Base-by-base conservation (phyloP, 331 rosid species). In the Rhamnella rubrinervis region DNA sequence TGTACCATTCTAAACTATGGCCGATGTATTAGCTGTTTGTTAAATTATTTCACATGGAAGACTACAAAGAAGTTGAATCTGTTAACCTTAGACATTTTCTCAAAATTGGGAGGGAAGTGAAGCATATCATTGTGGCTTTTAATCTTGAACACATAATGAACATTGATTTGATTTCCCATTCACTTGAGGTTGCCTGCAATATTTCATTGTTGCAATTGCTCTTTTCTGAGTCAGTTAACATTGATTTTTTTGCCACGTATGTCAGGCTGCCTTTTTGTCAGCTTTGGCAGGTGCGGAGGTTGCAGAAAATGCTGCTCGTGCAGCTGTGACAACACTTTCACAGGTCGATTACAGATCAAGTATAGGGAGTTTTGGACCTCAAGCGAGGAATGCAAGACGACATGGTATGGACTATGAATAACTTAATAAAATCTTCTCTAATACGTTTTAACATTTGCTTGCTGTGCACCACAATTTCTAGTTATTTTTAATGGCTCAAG, bases 271-370 rank as follows among this genome's bases (percentile, higher is more conserved):
- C 63, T 93, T 93, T 70, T 81, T 91, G 58, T 88, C 97, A 39
- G 90, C 98, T 69, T 82, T 93, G 89, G 93, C 80, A 0, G 97
- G 98, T 44, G 75, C 78, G 12, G 79, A 80, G 53, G 84, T 83
- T 75, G 89, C 96, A n/a, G 87, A 84, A 71, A 88, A 88, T 55
- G 91, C 97, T 63, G 97, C 98, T 66, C 83, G 52, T 58, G 95
- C 97, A 21, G 97, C 97, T 38, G 83, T 89, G 78, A 50, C 74
- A 10, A 71, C 86, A 47, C 72, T 93, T 37, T 82, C 91, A 1
- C 87, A 85, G 63, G 78, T 70, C 0, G 82, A 70, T 79, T 70
- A 71, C 72, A 75, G 71, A 69, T 38, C 85, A 75, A 77, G 75
- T 64, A 71, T 80, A 77, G 74, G 67, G 77, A 76, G 61, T 63